Conservation (phyloP, 208 protist species). For the Vickermania spadyakhi region DNA sequence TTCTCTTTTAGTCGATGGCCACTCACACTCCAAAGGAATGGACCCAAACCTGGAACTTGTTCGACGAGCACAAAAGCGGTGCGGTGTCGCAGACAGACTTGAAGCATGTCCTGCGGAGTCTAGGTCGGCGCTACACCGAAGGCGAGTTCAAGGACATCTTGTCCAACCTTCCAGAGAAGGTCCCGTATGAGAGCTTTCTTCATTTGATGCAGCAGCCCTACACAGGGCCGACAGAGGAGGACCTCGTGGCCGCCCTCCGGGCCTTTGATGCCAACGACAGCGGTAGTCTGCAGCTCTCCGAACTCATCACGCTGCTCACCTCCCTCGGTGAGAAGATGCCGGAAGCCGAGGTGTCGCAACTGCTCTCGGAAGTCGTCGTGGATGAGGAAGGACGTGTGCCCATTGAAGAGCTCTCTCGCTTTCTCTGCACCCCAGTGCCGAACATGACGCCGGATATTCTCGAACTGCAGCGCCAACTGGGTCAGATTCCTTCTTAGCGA, state of each 20-base stretch:
- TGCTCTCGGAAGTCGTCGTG: conserved; percentile 64
- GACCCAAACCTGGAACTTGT: conserved; percentile 84
- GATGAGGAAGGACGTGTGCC: conserved; percentile 64
- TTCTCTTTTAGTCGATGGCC: no score
- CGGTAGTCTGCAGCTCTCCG: conserved; percentile 53
- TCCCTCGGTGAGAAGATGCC: conserved; percentile 87
- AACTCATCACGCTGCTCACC: conserved; percentile 77
- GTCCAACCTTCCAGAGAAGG: conserved; percentile 39
- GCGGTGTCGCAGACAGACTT: conserved; percentile 61
- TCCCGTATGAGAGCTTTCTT: conserved; percentile 56
- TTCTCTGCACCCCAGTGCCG: conserved; percentile 81
- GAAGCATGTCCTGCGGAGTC: conserved; percentile 83
- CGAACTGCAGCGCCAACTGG: conserved; percentile 78
- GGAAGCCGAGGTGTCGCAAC: conserved; percentile 71
- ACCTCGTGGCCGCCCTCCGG: conserved; percentile 68
- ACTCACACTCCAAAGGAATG: conserved; percentile 51
- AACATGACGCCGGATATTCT: conserved; percentile 77
- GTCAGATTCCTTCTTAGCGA: conserved; percentile 6
- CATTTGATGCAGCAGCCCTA: conserved; percentile 85
- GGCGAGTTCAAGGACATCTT: conserved; percentile 81
- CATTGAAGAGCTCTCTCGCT: conserved; percentile 75
- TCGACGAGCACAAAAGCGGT: conserved; percentile 72
- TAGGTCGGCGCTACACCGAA: conserved; percentile 83
- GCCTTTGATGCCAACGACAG: conserved; percentile 76
- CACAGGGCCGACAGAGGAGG: conserved; percentile 77